Conservation (phyloP, 306 rosid species). For the Quercus suber region DNA sequence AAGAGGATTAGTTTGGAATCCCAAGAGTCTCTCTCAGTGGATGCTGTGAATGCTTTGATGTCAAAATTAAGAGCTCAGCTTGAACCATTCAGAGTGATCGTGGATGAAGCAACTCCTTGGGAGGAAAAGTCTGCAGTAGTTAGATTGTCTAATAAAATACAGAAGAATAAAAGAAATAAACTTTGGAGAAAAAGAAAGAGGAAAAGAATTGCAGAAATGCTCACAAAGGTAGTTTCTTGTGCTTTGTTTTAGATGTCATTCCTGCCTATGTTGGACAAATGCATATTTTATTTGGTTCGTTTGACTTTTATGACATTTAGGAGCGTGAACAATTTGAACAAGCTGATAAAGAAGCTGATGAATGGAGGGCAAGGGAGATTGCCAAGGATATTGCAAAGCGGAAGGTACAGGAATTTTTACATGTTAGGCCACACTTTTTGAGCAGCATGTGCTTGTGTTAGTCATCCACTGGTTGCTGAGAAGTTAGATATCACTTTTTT, state of each 20-base stretch:
- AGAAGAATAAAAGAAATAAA: conserved; percentile 63
- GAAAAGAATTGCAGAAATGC: conserved; percentile 52
- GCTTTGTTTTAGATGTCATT: not conserved
- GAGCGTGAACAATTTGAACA: conserved; percentile 50
- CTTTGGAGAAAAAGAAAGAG: conserved; percentile 74
- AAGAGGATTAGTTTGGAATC: conserved; percentile 49
- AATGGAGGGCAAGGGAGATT: conserved; percentile 85
- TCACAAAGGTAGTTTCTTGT: conserved; percentile 54
- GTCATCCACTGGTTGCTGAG: not conserved
- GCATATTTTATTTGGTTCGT: conserved; percentile 10
- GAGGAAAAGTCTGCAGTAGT: conserved; percentile 68
- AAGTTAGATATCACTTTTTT: not conserved
- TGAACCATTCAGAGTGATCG: conserved; percentile 54
- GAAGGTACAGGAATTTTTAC: conserved; percentile 49
- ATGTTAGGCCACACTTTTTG: not conserved
- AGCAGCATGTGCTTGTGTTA: not conserved
- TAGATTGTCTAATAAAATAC: conserved; percentile 44
- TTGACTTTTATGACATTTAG: conserved; percentile 34
- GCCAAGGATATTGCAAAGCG: conserved; percentile 74
- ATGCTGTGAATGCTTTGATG: conserved; percentile 62
- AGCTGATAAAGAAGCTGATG: conserved; percentile 81
- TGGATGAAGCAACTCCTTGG: conserved; percentile 67
- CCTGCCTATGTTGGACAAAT: not conserved
- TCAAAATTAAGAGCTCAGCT: conserved; percentile 50
- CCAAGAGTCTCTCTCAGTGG: conserved; percentile 55